Evolutionary conservation across 352 stramenopile species (phyloP), one percentile per base, ranked within the genome.

Genomic region (Phytophthora pini): DNA sequence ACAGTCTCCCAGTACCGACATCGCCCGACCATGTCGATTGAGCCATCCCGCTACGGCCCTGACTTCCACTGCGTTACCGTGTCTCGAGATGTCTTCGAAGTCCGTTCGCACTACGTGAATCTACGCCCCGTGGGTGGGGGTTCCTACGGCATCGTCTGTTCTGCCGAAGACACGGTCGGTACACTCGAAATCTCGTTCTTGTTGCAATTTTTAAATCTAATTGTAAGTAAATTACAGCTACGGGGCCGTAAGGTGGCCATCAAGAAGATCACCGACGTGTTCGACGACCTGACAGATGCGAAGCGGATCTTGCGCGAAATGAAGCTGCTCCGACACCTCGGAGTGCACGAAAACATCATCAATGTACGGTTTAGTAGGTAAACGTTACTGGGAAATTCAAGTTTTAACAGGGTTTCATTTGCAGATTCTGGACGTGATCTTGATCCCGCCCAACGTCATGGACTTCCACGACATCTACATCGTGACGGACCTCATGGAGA

Each of bases 241-340:
- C 87, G 88, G 8, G 87, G 84, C 15, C 84, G 87, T 50, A 94
- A 94, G 62, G 87, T 97, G 38, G 88, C 91, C 26, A 97, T 98
- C 63, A 97, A 97, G 75, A 97, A 97, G 72, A 95, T 98, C 72
- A 94, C 87, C 3, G 87, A 97, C 68, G 88, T 94, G n/a, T 97
- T 97, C 59, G 77, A 94, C 39, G 90, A 98, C 65, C 80, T 98
- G 39, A 92, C 93, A 22, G 93, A 98, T 56, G 93, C 93, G 51
- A 98, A 98, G 76, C 86, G 92, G 20, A 98, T 98, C 44, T 62
- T 98, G 66, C 78, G 93, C 15, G 93, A 98, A 68, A 97, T 98
- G 79, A 97, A 97, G 76, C 80, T 98, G 38, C 80, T 98, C 22
- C 84, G 89, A 39, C 93, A 98, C 68, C 84, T 98, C 24, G 87